Percentiles rank a stretch among this genome's conserved stretches.
These are phyloP conservation scores for Ruellia speciosa DNA, from an alignment of 305 asterid species.

Conservation along the genomic window DNA sequence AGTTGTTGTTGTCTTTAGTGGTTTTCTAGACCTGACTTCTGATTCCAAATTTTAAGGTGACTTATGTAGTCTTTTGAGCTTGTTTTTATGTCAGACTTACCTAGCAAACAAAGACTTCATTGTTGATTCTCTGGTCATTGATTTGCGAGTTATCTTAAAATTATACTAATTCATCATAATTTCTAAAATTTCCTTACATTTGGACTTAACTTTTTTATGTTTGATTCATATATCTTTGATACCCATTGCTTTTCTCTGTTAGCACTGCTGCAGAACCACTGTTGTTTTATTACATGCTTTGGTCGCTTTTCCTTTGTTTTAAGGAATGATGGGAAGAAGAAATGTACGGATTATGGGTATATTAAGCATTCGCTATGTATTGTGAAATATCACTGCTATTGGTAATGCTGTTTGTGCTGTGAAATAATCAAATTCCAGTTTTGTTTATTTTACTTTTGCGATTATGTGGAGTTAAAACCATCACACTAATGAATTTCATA, in stretches of 20 bases:
- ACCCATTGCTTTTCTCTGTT: not conserved
- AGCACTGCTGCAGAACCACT: not conserved
- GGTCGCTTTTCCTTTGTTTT: no score
- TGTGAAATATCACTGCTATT: no score
- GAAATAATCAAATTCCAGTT: not conserved
- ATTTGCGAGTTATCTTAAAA: not conserved
- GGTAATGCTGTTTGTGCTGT: not conserved
- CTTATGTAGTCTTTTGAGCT: not conserved
- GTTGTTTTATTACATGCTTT: no score
- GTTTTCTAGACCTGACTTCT: no score
- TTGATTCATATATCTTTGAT: not conserved
- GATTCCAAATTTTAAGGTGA: not conserved
- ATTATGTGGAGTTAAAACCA: slow-evolving; percentile 9
- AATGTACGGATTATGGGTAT: no score
- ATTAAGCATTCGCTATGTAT: not conserved
- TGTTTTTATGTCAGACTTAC: no score
- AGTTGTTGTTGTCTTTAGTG: no score
- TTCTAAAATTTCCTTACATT: no score
- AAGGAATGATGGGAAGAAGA: no score
- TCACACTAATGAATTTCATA: slow-evolving; percentile 36
- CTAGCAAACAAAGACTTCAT: not conserved
- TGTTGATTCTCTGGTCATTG: not conserved
- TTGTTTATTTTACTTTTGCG: slow-evolving; percentile 7
- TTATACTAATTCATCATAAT: no score
- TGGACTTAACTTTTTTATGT: not conserved